Evolutionary conservation across 2,329 filamentous ascomycete species (phyloP).

Genomic region (Leptographium radiaticola): DNA sequence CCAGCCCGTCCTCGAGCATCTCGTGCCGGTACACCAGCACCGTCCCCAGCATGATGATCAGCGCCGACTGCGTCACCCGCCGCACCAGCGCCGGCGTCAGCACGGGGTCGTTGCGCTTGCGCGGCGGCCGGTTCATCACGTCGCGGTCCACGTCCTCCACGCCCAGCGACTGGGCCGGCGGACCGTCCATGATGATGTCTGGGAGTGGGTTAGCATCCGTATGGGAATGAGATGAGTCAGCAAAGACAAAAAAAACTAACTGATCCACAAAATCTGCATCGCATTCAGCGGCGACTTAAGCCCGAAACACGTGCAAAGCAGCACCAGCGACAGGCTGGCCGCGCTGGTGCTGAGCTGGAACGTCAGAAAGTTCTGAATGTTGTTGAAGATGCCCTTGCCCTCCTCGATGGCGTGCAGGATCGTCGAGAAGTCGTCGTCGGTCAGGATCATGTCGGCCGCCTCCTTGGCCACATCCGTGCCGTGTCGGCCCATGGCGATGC

Average conservation of each 20-base stretch:
- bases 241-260: conserved; percentile 29
- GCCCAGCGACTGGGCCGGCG: conserved; percentile 89
- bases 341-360: conserved; percentile 97
- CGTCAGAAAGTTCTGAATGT: conserved; percentile 97
- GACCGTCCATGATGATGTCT: conserved; percentile 99
- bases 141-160: conserved; percentile 90
- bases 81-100: conserved; percentile 73
- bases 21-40: conserved; percentile 84
- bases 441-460: conserved; percentile 85
- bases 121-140: conserved; percentile 83
- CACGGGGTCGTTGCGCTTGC: conserved; percentile 75
- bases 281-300: conserved; percentile 94
- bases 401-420: conserved; percentile 95
- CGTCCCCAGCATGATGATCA: conserved; percentile 85
- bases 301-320: conserved; percentile 83
- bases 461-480: conserved; percentile 97
- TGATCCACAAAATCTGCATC: conserved; percentile 99
- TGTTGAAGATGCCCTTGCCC: conserved; percentile 98
- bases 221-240: neutral
- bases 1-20: conserved; percentile 70
- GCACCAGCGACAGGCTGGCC: conserved; percentile 78
- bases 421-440: conserved; percentile 79
- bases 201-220: conserved; percentile 7
- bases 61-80: conserved; percentile 75
- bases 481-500: conserved; percentile 89